These are phyloP conservation scores for Ogataea methanolica DNA, from an alignment of 805 yeast genomes.

Conservation along the genomic window DNA sequence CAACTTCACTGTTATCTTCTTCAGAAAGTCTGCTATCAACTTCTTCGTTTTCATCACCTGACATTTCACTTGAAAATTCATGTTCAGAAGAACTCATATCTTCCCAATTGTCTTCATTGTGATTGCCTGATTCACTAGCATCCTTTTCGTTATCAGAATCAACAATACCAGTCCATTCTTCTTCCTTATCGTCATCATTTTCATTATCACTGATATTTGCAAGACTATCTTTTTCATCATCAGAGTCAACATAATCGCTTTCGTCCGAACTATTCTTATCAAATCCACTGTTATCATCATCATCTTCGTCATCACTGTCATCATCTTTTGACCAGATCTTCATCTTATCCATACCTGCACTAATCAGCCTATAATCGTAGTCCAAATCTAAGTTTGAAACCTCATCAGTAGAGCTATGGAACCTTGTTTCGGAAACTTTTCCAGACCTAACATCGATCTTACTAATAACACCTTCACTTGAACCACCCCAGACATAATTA, in stretches of 20 bases:
- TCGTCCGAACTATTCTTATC: constrained; percentile 8
- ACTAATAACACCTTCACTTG: constrained; percentile 68
- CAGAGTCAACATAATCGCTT: constrained; percentile 10
- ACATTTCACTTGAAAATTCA: not conserved
- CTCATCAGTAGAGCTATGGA: constrained; percentile 69
- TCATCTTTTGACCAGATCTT: constrained; percentile 62
- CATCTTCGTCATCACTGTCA: constrained; percentile 27
- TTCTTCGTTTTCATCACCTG: not conserved
- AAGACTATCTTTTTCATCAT: constrained; percentile 5
- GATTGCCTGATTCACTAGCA: not conserved
- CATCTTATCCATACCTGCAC: constrained; percentile 79
- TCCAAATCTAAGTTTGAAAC: constrained; percentile 76
- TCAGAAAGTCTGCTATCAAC: not conserved
- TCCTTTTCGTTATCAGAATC: constrained; percentile 4
- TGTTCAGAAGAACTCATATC: not conserved
- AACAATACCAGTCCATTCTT: constrained; percentile 5
- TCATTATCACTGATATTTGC: constrained; percentile 2
- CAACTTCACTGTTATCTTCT: constrained; percentile 19
- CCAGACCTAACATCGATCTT: constrained; percentile 64
- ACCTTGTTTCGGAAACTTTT: constrained; percentile 56
- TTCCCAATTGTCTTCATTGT: constrained; percentile 1
- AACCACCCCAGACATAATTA: constrained; percentile 69
- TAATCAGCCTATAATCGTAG: constrained; percentile 68
- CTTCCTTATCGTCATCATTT: constrained; percentile 4
- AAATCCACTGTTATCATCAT: constrained; percentile 8